Percentiles rank a stretch among this genome's conserved stretches.
Evolutionary conservation across 2,329 filamentous ascomycete genomes (phyloP).

Genomic region (Calonectria pteridis): DNA sequence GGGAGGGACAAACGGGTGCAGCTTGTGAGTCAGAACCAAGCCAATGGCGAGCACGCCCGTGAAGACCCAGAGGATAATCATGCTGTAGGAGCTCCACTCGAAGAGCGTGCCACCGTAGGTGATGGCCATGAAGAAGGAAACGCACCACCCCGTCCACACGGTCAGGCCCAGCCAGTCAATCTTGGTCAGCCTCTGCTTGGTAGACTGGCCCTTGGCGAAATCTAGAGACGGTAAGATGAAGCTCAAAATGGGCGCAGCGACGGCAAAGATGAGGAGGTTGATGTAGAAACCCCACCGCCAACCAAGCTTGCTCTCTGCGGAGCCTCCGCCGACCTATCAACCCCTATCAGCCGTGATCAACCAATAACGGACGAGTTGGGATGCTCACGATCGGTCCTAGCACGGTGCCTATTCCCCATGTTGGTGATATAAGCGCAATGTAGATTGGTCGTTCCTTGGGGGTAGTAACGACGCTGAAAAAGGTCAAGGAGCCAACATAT

Average conservation of each 20-base stretch:
- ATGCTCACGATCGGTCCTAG: neutral
- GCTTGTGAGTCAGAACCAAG: neutral
- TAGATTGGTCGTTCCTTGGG: neutral
- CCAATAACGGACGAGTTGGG: neutral
- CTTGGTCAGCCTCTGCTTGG: neutral
- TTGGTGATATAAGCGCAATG: neutral
- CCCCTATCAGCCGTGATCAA: neutral
- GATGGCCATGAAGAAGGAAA: neutral
- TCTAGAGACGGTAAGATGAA: neutral
- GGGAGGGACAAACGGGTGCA: neutral
- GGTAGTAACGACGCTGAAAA: neutral
- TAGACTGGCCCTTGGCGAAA: neutral
- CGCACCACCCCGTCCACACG: neutral
- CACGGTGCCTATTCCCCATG: neutral
- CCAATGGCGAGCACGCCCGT: neutral
- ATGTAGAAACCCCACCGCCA: neutral
- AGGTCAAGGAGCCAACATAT: neutral
- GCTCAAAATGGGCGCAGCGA: neutral
- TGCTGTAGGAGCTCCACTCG: neutral
- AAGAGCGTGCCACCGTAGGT: neutral
- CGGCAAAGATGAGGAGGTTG: neutral
- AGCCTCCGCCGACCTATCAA: neutral
- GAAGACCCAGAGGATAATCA: neutral
- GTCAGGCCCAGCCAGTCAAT: neutral
- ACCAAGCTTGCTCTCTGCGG: neutral